Conservation (phyloP, 2,329 filamentous ascomycete genomes). For the Ophiostoma perfectum region DNA sequence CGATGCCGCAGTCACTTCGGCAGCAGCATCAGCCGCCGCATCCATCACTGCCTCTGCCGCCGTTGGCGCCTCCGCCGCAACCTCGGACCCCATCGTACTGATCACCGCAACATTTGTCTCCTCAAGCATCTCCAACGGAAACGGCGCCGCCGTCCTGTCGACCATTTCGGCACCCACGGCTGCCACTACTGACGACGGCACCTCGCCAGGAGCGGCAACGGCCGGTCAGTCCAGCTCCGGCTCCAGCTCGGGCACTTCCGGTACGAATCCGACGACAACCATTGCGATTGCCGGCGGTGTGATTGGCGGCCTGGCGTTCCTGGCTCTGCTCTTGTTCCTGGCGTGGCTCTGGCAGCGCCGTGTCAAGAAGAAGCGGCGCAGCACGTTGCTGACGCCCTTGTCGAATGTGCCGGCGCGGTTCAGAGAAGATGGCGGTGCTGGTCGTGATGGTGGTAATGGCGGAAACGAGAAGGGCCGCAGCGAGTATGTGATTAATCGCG, state of each 20-base stretch:
- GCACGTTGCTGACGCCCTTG: conserved; percentile 46
- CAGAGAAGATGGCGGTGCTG: not conserved
- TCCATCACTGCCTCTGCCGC: not conserved
- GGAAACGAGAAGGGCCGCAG: conserved; percentile 25
- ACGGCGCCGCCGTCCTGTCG: not conserved
- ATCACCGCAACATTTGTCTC: not conserved
- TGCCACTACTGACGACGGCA: not conserved
- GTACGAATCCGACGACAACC: conserved; percentile 30
- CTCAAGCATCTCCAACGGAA: not conserved
- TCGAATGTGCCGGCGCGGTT: conserved; percentile 28
- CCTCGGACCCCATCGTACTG: not conserved
- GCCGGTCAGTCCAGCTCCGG: not conserved
- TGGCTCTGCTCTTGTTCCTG: conserved; percentile 44
- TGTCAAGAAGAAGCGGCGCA: conserved; percentile 40
- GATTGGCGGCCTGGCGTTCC: conserved; percentile 44
- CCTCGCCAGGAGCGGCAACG: not conserved
- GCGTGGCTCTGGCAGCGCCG: conserved; percentile 49
- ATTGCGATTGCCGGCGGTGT: conserved; percentile 48
- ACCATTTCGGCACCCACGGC: not conserved
- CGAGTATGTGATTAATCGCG: conserved; percentile 41
- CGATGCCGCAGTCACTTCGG: conserved; percentile 15
- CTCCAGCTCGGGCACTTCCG: conserved; percentile 12
- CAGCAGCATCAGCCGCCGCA: conserved; percentile 21
- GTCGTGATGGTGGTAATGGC: not conserved
- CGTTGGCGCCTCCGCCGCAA: not conserved